phyloP scores from a whole-genome alignment of 2,329 filamentous ascomycete species.

The Zasmidium cellare region DNA sequence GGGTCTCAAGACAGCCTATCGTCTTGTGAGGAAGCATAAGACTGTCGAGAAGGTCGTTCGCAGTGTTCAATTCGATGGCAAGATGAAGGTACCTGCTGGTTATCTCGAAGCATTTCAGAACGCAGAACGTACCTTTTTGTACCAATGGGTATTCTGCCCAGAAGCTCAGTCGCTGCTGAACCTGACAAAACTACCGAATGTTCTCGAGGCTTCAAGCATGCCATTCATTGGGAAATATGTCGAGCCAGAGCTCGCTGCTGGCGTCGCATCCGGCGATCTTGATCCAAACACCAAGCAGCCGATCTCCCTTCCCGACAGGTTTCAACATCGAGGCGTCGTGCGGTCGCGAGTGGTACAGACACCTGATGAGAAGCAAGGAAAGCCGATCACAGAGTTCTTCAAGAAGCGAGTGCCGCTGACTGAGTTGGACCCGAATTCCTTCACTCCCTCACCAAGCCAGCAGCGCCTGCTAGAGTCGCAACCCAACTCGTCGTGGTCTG shows the following conservation, averaged over 20 bases:
- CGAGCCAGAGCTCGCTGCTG: slow-evolving; percentile 63
- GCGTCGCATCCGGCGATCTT: slow-evolving; percentile 77
- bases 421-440: slow-evolving; percentile 67
- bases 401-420: slow-evolving; percentile 64
- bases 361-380: slow-evolving; percentile 58
- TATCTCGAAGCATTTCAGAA: slow-evolving; percentile 81
- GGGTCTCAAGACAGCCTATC: slow-evolving; percentile 90
- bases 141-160: slow-evolving; percentile 94
- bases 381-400: slow-evolving; percentile 66
- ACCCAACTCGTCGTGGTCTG: slow-evolving; percentile 55
- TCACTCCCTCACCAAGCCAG: slow-evolving; percentile 67
- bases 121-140: slow-evolving; percentile 88
- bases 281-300: slow-evolving; percentile 85
- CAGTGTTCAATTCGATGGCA: slow-evolving; percentile 85
- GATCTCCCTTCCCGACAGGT: slow-evolving; percentile 43
- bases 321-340: slow-evolving; percentile 29
- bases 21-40: slow-evolving; percentile 86
- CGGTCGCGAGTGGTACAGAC: slow-evolving; percentile 33
- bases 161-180: slow-evolving; percentile 69
- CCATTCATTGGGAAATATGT: slow-evolving; percentile 71
- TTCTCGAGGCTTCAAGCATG: slow-evolving; percentile 67
- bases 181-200: slow-evolving; percentile 65
- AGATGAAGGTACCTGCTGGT: slow-evolving; percentile 74
- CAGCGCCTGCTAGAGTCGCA: slow-evolving; percentile 59
- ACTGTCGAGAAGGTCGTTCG: slow-evolving; percentile 78